Percentiles rank a stretch among this genome's conserved stretches.
Conservation (phyloP, 768 basidiomycete species). For the Pulveroboletus ravenelii region DNA sequence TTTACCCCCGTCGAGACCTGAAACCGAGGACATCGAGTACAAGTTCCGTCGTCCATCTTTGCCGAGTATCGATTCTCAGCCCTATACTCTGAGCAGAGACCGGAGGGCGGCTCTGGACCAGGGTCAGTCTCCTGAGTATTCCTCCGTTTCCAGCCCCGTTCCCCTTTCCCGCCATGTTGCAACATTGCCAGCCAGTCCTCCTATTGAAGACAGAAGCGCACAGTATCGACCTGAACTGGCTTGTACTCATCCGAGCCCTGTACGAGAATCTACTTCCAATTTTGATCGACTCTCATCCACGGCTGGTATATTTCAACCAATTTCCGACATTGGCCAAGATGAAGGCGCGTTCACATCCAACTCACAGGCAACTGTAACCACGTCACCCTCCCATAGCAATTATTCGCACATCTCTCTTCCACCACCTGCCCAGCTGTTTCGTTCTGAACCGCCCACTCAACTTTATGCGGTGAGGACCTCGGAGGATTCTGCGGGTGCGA, state of each 20-base stretch:
- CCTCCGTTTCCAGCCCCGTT: not conserved
- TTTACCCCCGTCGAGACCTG: slow-evolving; percentile 26
- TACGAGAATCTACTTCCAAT: slow-evolving; percentile 17
- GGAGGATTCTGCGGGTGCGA: slow-evolving; percentile 15
- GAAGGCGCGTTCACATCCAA: slow-evolving; percentile 8
- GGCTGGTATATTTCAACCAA: slow-evolving; percentile 10
- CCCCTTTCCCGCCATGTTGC: slow-evolving; percentile 5
- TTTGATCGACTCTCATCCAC: slow-evolving; percentile 19
- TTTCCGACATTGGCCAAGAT: slow-evolving; percentile 6
- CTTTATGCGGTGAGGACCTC: slow-evolving; percentile 27
- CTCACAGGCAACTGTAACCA: slow-evolving; percentile 2
- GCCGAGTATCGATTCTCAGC: slow-evolving; percentile 12
- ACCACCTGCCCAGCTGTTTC: slow-evolving; percentile 30
- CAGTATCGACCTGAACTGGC: slow-evolving; percentile 13
- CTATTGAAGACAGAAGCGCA: slow-evolving; percentile 9
- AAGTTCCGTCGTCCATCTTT: slow-evolving; percentile 32
- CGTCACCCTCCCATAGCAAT: slow-evolving; percentile 9
- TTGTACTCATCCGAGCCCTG: slow-evolving; percentile 15
- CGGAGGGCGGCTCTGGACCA: slow-evolving; percentile 14
- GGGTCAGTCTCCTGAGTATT: slow-evolving; percentile 12
- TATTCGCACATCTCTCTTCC: slow-evolving; percentile 28
- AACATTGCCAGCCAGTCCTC: not conserved
- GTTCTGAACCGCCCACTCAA: slow-evolving; percentile 24
- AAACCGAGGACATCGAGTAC: slow-evolving; percentile 25
- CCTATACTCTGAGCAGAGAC: slow-evolving; percentile 5